Percentiles rank a stretch among this genome's conserved stretches.
Evolutionary conservation across 768 basidiomycete genomes (phyloP).

Genomic region (Termitomyces sp.): DNA sequence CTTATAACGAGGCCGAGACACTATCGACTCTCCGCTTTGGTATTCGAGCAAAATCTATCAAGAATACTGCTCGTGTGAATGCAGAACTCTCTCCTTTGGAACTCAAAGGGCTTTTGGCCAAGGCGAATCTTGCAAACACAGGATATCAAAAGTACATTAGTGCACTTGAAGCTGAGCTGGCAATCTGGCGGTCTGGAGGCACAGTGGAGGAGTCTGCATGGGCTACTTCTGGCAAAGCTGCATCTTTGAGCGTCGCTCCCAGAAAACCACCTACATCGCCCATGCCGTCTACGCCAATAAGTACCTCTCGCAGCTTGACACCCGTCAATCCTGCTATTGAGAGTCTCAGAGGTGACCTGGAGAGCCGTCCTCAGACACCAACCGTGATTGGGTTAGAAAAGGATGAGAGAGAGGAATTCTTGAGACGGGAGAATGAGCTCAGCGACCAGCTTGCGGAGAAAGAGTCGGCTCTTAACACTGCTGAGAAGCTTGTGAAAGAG

Average conservation of each 20-base stretch:
- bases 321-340: slow-evolving; percentile 71
- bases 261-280: slow-evolving; percentile 65
- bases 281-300: slow-evolving; percentile 49
- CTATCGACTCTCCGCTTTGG: slow-evolving; percentile 97
- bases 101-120: slow-evolving; percentile 86
- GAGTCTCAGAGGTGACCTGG: slow-evolving; percentile 62
- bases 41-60: slow-evolving; percentile 99
- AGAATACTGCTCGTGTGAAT: slow-evolving; percentile 98
- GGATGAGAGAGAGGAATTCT: slow-evolving; percentile 96
- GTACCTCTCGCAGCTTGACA: slow-evolving; percentile 55
- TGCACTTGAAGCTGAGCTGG: slow-evolving; percentile 85
- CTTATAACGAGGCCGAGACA: slow-evolving; percentile 96
- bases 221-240: slow-evolving; percentile 61
- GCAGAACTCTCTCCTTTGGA: slow-evolving; percentile 95
- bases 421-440: slow-evolving; percentile 93
- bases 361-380: slow-evolving; percentile 89
- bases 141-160: slow-evolving; percentile 83
- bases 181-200: slow-evolving; percentile 85
- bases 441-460: slow-evolving; percentile 90
- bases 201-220: slow-evolving; percentile 80
- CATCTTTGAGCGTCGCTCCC: slow-evolving; percentile 44
- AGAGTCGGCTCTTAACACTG: slow-evolving; percentile 73
- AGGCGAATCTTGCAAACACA: slow-evolving; percentile 82
- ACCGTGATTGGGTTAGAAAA: slow-evolving; percentile 85
- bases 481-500: slow-evolving; percentile 85